Evolutionary conservation across 1,284 basidiomycete genomes (phyloP).

Genomic region (Fistulinella staudtii): DNA sequence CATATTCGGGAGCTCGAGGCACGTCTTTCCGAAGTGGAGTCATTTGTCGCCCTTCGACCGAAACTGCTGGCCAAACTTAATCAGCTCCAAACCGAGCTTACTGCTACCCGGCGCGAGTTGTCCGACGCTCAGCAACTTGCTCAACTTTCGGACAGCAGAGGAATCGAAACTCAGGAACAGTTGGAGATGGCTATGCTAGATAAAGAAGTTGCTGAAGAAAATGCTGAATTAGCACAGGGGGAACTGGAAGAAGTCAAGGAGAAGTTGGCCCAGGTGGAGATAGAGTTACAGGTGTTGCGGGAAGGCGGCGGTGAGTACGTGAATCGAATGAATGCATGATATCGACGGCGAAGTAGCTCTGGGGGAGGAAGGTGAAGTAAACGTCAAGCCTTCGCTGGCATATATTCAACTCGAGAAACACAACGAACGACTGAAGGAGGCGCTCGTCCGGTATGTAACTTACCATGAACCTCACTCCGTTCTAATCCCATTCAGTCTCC

Average conservation of each 20-base stretch:
- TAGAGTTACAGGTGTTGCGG: constrained; percentile 79
- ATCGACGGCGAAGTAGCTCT: constrained; percentile 18
- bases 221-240: constrained; percentile 74
- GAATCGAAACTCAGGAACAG: constrained; percentile 79
- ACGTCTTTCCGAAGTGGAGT: constrained; percentile 77
- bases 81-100: constrained; percentile 74
- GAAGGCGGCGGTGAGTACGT: constrained; percentile 39
- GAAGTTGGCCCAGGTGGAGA: constrained; percentile 73
- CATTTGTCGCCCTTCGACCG: constrained; percentile 79
- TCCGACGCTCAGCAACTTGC: constrained; percentile 64
- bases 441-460: constrained; percentile 69
- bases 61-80: constrained; percentile 88
- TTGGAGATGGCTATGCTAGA: constrained; percentile 95
- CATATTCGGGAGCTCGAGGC: constrained; percentile 84
- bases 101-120: constrained; percentile 60
- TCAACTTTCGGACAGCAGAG: constrained; percentile 54
- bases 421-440: constrained; percentile 93
- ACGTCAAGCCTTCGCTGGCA: constrained; percentile 65
- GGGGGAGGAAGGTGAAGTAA: constrained; percentile 41
- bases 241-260: constrained; percentile 80
- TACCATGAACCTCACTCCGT: neutral
- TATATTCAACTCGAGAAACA: constrained; percentile 95
- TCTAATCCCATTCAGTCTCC: constrained; percentile 48
- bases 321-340: constrained; percentile 3
- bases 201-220: constrained; percentile 96